Conservation (phyloP, 495 filamentous ascomycete species). For the Penicillium bovifimosum region DNA sequence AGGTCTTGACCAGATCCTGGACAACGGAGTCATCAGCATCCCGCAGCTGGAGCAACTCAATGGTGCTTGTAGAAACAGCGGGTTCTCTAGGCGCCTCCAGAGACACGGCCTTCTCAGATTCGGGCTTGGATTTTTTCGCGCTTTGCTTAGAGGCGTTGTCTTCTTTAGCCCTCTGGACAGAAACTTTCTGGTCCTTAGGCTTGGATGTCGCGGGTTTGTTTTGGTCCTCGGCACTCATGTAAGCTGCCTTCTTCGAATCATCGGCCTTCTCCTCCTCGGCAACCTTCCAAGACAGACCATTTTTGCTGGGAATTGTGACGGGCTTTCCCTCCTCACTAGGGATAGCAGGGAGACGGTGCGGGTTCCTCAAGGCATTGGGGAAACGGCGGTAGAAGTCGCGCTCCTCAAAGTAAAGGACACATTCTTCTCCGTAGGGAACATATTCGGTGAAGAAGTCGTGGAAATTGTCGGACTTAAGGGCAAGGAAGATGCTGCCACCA, state of each 20-base stretch:
- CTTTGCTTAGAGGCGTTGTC: slow-evolving; percentile 30
- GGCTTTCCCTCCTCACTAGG: slow-evolving; percentile 58
- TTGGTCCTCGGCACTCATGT: slow-evolving; percentile 29
- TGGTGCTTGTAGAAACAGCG: slow-evolving; percentile 50
- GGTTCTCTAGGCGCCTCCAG: slow-evolving; percentile 31
- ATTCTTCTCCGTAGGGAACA: slow-evolving; percentile 88
- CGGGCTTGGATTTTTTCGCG: slow-evolving; percentile 25
- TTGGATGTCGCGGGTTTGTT: slow-evolving; percentile 31
- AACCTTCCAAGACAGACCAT: slow-evolving; percentile 79
- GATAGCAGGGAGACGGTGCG: slow-evolving; percentile 39
- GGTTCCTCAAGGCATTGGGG: slow-evolving; percentile 59
- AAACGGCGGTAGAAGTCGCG: slow-evolving; percentile 89
- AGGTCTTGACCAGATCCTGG: slow-evolving; percentile 87
- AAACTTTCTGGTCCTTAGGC: slow-evolving; percentile 31
- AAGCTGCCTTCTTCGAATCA: slow-evolving; percentile 43
- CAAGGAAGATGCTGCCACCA: slow-evolving; percentile 83
- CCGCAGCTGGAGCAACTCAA: slow-evolving; percentile 67
- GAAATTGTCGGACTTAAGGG: slow-evolving; percentile 91
- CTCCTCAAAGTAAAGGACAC: slow-evolving; percentile 96
- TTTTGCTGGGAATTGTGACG: slow-evolving; percentile 77
- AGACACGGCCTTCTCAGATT: slow-evolving; percentile 30
- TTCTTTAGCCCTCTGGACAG: slow-evolving; percentile 41
- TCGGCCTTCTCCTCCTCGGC: slow-evolving; percentile 48
- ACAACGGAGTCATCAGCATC: slow-evolving; percentile 79
- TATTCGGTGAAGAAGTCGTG: slow-evolving; percentile 99